phyloP scores from a whole-genome alignment of 306 rosid genomes.

The Crataegus laevigata region DNA sequence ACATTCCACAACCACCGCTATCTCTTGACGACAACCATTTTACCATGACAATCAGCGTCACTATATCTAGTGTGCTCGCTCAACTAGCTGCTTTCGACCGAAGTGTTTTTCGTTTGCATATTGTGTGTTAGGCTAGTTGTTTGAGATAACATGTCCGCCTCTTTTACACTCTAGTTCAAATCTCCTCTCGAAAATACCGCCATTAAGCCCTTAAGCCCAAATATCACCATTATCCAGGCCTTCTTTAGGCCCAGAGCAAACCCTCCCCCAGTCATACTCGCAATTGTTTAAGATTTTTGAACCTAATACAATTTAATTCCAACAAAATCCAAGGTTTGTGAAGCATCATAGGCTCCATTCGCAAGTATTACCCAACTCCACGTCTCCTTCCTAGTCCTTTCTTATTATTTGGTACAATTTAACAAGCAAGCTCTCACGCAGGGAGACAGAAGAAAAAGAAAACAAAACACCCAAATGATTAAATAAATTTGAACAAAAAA shows the following conservation, averaged over 20 bases:
- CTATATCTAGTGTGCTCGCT: neutral
- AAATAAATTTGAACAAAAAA: no score
- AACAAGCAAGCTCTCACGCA: neutral
- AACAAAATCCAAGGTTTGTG: neutral
- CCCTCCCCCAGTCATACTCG: neutral
- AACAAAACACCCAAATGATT: neutral
- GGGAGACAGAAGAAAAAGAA: neutral
- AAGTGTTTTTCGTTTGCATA: no score
- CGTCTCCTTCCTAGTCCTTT: slow-evolving; percentile 18
- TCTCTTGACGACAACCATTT: no score
- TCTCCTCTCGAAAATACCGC: no score
- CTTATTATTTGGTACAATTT: neutral
- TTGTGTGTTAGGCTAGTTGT: neutral
- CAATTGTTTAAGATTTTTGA: neutral
- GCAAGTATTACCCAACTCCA: slow-evolving; percentile 12
- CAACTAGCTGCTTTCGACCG: neutral
- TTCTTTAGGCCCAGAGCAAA: neutral
- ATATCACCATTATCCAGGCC: neutral
- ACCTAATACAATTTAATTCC: neutral
- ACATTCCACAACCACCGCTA: neutral
- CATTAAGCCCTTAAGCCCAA: neutral
- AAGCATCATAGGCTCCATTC: neutral
- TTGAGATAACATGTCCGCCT: neutral
- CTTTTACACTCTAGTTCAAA: neutral
- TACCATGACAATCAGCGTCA: neutral